A percentile compares a stretch with the other conserved stretches of the same genome.
Conservation (phyloP, 2,329 filamentous ascomycete genomes). For the Boeremia lycopersici region DNA sequence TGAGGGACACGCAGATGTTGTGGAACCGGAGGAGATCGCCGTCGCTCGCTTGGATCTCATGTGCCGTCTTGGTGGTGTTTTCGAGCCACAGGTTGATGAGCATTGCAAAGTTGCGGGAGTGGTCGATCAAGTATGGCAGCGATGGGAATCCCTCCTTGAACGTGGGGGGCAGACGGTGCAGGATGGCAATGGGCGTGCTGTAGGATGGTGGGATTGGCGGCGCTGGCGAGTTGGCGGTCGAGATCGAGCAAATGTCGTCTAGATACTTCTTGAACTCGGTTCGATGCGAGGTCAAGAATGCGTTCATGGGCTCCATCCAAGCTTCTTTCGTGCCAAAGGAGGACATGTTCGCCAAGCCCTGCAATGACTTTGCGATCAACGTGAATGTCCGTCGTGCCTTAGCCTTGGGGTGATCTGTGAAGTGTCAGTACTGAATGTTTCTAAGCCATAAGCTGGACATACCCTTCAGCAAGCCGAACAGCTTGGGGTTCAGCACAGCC, state of each 20-base stretch:
- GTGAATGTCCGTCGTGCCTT: constrained; percentile 87
- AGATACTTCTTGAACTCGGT: constrained; percentile 85
- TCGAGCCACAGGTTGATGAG: constrained; percentile 83
- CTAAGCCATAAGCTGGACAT: constrained; percentile 21
- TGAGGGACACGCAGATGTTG: constrained; percentile 54
- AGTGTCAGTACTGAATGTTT: constrained; percentile 11
- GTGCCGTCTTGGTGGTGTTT: constrained; percentile 46
- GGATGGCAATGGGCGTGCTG: constrained; percentile 88
- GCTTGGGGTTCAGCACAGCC: constrained; percentile 92
- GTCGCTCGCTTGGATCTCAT: constrained; percentile 48
- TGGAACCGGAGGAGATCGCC: constrained; percentile 58
- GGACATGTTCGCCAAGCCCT: constrained; percentile 88
- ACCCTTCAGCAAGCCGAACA: constrained; percentile 84
- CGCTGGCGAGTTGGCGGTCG: constrained; percentile 65
- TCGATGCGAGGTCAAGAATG: constrained; percentile 76
- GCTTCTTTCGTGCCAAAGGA: constrained; percentile 92
- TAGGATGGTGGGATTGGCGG: constrained; percentile 79
- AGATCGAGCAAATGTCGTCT: constrained; percentile 83
- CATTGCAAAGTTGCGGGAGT: constrained; percentile 81
- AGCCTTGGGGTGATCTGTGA: constrained; percentile 76
- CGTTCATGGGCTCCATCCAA: constrained; percentile 99
- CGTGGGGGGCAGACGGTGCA: constrained; percentile 77
- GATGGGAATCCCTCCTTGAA: constrained; percentile 92
- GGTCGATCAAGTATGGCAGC: constrained; percentile 90
- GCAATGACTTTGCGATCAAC: constrained; percentile 88